Base-by-base conservation (phyloP, 371 early-diverging fungal species). In the Apophysomyces sp. region DNA sequence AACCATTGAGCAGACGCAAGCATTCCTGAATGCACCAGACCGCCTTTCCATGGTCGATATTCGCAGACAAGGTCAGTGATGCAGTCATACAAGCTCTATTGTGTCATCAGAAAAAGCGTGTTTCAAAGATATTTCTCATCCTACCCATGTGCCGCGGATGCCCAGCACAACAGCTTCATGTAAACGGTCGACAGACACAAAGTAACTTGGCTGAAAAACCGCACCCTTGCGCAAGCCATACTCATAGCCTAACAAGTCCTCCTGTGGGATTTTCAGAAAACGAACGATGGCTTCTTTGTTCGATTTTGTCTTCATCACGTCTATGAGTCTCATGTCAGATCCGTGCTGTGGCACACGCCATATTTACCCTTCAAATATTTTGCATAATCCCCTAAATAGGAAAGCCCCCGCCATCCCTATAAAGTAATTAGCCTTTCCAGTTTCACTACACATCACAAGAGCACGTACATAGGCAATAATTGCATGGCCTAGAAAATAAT, bases 61-160 rank as follows among this genome's bases (percentile, higher is more conserved):
- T 93, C 92, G 62, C 93, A 94, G 1, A 89, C 86, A 15, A 94
- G 68, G 69, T 94, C 95, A 0, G 95, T 93, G 30, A 94, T 72
- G 2, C 90, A 83, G 63, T 94, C 94, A 56, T 86, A 84, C 2
- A 88, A 67, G 40, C 90, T 94, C 87, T 86, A 68, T 28, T 6
- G 13, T 16, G 31, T 5, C 2, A 3, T 24, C 12, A 29, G 8
- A 13, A 44, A 21, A 44, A 5, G 6, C n/a, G 8, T 28, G 15
- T 29, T n/a, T n/a, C n/a, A n/a, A 37, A 8, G 28, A 32, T 16
- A 12, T 41, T 18, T 8, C 16, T 16, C 8, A 4, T n/a, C 11
- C 71, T 79, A 84, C 84, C 92, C 90, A 86, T 0, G 92, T 92
- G 15, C 94, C 94, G 18, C 94, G 86, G 30, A 94, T 90, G 15